Evolutionary conservation across 768 basidiomycete genomes (phyloP), one percentile per base, ranked within the genome.

Genomic region (Pisolithus tinctorius): DNA sequence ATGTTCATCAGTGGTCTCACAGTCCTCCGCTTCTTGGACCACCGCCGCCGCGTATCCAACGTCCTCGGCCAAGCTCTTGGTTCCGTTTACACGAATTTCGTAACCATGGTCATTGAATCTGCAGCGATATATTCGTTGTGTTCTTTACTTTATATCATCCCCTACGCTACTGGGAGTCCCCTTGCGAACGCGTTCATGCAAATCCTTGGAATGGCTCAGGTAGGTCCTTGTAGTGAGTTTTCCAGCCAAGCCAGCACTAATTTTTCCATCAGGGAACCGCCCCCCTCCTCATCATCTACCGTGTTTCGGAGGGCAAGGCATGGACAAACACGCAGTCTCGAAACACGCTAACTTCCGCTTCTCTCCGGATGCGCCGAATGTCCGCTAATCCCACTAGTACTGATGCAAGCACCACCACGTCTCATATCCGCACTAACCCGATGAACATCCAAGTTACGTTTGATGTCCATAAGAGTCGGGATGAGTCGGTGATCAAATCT

Each of bases 231-330:
- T 26, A 38, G 36, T 23, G 37, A 25, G 9, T 8, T 26, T 23
- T 34, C 6, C n/a, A 1, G 13, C 14, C 2, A 40, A 46, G 7
- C 6, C 27, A 25, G 39, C 43, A 29, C 43, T 45, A 13, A 45
- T 16, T 14, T 14, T 27, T 27, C 26, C 6, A 25, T 45, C 16
- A 77, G 76, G 68, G 74, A 62, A 69, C 76, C 29, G 74, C 76
- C 10, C 70, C 71, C 0, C 73, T 75, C 53, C 65, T 77, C 23
- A 77, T 78, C 49, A 75, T 75, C 36, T 73, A 72, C 40, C 72
- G 76, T n/a, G 63, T 78, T 10, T 71, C 74, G 1, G 64, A 73
- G 52, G 77, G 77, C 13, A 67, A 70, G 25, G 76, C 74, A 3
- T 76, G 74, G 76, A 58, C 58, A 20, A 54, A 44, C 25, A 57